Evolutionary conservation across 140 eudicot genomes (phyloP).

Genomic region (Senecio squalidus): DNA sequence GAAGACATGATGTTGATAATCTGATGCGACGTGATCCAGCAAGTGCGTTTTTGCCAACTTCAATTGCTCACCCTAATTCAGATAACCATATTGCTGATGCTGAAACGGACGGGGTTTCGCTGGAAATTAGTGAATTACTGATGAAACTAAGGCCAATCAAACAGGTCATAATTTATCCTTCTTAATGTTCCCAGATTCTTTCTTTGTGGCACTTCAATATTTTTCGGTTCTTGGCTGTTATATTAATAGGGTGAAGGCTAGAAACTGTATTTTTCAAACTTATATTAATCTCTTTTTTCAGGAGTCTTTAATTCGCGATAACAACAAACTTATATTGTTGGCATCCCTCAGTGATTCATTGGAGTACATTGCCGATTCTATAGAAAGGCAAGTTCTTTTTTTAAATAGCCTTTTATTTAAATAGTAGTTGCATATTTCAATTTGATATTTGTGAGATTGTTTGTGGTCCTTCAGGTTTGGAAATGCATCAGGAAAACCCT

Average conservation of each 20-base stretch:
- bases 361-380: slow-evolving; percentile 96
- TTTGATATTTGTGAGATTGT: too few species aligned
- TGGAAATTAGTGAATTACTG: slow-evolving; percentile 64
- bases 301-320: slow-evolving; percentile 95
- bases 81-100: slow-evolving; percentile 47
- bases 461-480: slow-evolving; percentile 90
- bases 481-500: slow-evolving; percentile 49
- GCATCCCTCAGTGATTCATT: slow-evolving; percentile 96
- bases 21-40: slow-evolving; percentile 92
- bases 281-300: slow-evolving; percentile 29
- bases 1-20: slow-evolving; percentile 88
- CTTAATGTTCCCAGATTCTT: background rate
- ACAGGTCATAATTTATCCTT: slow-evolving; percentile 44
- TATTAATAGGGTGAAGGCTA: background rate
- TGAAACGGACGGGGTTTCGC: slow-evolving; percentile 53
- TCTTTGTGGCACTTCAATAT: too few species aligned
- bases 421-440: too few species aligned
- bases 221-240: background rate
- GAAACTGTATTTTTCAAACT: background rate
- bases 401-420: background rate
- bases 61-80: slow-evolving; percentile 36
- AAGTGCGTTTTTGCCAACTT: slow-evolving; percentile 70
- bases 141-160: slow-evolving; percentile 88
- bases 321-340: slow-evolving; percentile 82
- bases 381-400: slow-evolving; percentile 73